phyloP scores from a whole-genome alignment of 768 basidiomycete genomes.

The Exsudoporus frostii region DNA sequence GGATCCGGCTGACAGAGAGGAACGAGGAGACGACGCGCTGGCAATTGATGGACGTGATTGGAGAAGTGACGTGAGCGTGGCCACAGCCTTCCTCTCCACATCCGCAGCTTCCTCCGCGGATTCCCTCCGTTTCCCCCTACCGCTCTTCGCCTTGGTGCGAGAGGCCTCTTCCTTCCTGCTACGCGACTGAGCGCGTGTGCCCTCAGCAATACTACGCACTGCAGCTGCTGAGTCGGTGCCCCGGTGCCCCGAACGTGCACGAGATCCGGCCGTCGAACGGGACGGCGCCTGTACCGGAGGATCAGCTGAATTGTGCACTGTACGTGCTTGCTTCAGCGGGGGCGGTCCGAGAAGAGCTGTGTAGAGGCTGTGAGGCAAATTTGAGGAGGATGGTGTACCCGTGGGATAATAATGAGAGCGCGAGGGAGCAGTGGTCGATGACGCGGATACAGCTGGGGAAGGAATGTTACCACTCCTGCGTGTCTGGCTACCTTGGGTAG shows the following conservation, averaged over 20 bases:
- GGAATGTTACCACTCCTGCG: constrained; percentile 47
- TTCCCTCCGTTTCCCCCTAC: constrained; percentile 52
- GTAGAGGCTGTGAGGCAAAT: constrained; percentile 60
- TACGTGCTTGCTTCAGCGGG: constrained; percentile 71
- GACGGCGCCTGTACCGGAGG: constrained; percentile 57
- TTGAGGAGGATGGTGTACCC: constrained; percentile 33
- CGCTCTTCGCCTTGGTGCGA: constrained; percentile 36
- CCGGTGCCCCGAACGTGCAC: constrained; percentile 20
- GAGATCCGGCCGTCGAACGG: constrained; percentile 35
- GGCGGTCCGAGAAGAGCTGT: constrained; percentile 74
- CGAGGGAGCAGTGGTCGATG: constrained; percentile 31
- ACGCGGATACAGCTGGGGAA: constrained; percentile 28
- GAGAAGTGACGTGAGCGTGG: constrained; percentile 70
- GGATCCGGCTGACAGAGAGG: constrained; percentile 65
- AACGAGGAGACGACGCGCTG: constrained; percentile 66
- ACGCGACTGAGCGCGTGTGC: constrained; percentile 44
- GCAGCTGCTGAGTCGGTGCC: constrained; percentile 7
- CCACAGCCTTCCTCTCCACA: constrained; percentile 80
- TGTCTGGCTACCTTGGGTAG: constrained; percentile 42
- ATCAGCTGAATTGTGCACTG: constrained; percentile 71
- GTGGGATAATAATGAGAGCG: constrained; percentile 45
- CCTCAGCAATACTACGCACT: constrained; percentile 45
- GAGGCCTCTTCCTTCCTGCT: constrained; percentile 39
- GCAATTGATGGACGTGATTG: constrained; percentile 61
- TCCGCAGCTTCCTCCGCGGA: constrained; percentile 37